Base-by-base conservation (phyloP, 768 basidiomycete genomes). In the Tulasnella sp. region DNA sequence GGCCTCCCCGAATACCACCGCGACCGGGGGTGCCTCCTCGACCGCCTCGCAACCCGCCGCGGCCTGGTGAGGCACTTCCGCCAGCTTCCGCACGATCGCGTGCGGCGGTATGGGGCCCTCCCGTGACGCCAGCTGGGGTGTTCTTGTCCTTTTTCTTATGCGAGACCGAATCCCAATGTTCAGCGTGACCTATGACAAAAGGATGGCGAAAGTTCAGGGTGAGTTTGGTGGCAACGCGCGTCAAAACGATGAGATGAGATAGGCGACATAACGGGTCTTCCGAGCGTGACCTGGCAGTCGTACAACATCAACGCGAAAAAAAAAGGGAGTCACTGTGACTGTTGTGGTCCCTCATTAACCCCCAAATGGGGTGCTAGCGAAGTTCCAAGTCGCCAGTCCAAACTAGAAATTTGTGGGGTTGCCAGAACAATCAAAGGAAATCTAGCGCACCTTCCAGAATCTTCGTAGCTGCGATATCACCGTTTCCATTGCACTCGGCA, bases 81-180 rank as follows among this genome's bases (percentile, higher is more conserved):
- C 39, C 67, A 22, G 67, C 37, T n/a, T 41, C 64, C 11, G 68
- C 75, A 37, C 73, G 73, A 40, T 75, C 76, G n/a, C 75, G 68
- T 19, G 75, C 66, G 67, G 77, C 73, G 67, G 85, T 77, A 74
- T 82, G 62, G 11, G 64, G 59, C 17, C 40, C 62, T 19, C 71
- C 78, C 1, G 85, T 80, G 32, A 89, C 86, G 80, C 87, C 90
- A 65, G 88, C 79, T 36, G 83, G 52, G 22, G 82, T 66, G 14
- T 84, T 76, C 35, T 81, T 74, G 0, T 75, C 59, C 81, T 91
- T 93, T 83, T 92, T 94, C 86, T 92, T 94, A 80, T 87, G 89
- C 75, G 87, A 87, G 72, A 92, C 92, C 70, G 90, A 87, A 67
- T 86, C 91, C 92, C 92, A 94, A 77, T 89, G 90, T 79, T 88